A percentile compares a stretch with the other conserved stretches of the same genome.
Conservation (phyloP, 1,284 basidiomycete genomes). For the Inonotus hispidus region DNA sequence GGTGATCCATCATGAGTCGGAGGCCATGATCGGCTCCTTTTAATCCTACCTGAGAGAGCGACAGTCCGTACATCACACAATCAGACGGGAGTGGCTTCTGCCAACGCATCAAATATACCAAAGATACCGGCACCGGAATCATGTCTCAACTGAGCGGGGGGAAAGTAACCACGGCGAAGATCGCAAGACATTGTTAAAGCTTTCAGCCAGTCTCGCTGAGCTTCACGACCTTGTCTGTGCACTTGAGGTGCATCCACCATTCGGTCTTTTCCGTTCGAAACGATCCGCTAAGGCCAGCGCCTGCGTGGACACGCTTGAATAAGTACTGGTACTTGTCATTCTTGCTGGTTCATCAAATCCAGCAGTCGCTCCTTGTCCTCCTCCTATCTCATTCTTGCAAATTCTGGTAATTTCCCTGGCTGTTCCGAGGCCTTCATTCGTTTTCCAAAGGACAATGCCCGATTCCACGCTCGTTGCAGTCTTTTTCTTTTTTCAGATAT, state of each 20-base stretch:
- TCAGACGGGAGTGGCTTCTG: background rate
- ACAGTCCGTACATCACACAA: background rate
- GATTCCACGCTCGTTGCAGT: background rate
- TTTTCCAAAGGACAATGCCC: background rate
- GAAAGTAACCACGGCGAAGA: background rate
- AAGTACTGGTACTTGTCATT: background rate
- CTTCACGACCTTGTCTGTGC: background rate
- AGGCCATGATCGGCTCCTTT: background rate
- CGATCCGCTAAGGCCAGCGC: background rate
- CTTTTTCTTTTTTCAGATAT: slow-evolving; percentile 1
- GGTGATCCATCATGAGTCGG: background rate
- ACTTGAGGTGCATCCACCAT: background rate
- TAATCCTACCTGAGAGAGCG: background rate
- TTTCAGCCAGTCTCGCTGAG: background rate
- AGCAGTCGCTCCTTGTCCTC: background rate
- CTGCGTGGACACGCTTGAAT: too few species aligned
- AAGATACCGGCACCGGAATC: background rate
- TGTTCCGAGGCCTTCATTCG: background rate
- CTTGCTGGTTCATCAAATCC: background rate
- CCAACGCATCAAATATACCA: background rate
- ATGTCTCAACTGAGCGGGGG: background rate
- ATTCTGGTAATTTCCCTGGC: background rate
- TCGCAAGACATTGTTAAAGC: background rate
- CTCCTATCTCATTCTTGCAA: background rate
- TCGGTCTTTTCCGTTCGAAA: background rate